These are phyloP conservation scores for Populus alba DNA, from an alignment of 345 rosid species.

Conservation along the genomic window DNA sequence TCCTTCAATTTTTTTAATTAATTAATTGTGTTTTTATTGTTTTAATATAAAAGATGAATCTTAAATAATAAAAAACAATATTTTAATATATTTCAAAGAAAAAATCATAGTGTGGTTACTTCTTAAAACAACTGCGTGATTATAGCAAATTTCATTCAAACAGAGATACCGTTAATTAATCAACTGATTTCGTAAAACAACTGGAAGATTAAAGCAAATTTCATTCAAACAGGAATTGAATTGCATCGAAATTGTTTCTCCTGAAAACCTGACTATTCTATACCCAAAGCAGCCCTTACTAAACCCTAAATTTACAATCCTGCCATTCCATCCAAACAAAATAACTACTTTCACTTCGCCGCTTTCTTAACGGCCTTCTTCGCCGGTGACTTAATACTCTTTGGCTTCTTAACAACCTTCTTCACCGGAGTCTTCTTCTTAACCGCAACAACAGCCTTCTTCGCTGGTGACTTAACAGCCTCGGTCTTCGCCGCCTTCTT, in stretches of 20 bases:
- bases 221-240: background rate
- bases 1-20: too few species aligned
- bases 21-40: too few species aligned
- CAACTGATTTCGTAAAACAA: background rate
- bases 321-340: too few species aligned
- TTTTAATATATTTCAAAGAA: too few species aligned
- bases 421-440: constrained; percentile 11
- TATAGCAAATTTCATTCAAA: too few species aligned
- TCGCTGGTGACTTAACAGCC: background rate
- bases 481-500: constrained; percentile 1
- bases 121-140: too few species aligned
- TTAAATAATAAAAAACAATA: too few species aligned
- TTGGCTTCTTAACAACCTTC: constrained; percentile 10
- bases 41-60: too few species aligned
- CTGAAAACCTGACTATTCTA: background rate
- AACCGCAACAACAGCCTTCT: background rate
- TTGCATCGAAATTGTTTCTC: background rate
- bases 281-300: background rate
- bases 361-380: constrained; percentile 6
- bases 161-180: background rate
- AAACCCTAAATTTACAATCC: background rate
- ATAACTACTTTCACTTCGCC: background rate
- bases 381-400: constrained; percentile 14
- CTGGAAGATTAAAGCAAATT: background rate
- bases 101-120: too few species aligned